Conservation (phyloP, 805 yeast species). For the Crinitomyces ghanaensis region DNA sequence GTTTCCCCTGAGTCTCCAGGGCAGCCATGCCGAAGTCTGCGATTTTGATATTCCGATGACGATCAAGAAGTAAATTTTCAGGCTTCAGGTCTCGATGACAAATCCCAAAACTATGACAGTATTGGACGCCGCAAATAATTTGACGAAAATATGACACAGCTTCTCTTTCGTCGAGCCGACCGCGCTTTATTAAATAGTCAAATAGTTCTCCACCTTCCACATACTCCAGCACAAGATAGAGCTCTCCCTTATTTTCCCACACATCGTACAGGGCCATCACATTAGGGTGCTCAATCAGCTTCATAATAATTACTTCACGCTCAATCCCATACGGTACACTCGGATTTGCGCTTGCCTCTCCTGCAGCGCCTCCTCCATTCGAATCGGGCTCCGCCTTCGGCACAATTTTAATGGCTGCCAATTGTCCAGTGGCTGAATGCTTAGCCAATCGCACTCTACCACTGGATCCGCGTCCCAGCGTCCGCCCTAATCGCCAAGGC, state of each 20-base stretch:
- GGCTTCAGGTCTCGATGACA: slow-evolving; percentile 85
- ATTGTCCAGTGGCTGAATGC: slow-evolving; percentile 69
- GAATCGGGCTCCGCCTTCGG: slow-evolving; percentile 39
- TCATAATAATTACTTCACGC: slow-evolving; percentile 95
- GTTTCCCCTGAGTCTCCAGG: slow-evolving; percentile 64
- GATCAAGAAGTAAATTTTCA: slow-evolving; percentile 68
- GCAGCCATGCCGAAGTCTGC: slow-evolving; percentile 99
- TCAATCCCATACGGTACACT: slow-evolving; percentile 87
- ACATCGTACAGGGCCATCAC: slow-evolving; percentile 91
- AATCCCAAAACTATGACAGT: slow-evolving; percentile 76
- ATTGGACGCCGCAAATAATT: slow-evolving; percentile 69
- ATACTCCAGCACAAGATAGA: slow-evolving; percentile 80
- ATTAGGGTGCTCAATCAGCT: slow-evolving; percentile 84
- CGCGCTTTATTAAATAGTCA: slow-evolving; percentile 80
- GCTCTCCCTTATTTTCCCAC: slow-evolving; percentile 92
- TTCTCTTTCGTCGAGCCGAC: slow-evolving; percentile 78
- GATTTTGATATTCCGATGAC: slow-evolving; percentile 78
- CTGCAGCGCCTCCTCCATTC: neutral
- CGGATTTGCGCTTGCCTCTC: slow-evolving; percentile 11
- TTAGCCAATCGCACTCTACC: slow-evolving; percentile 91
- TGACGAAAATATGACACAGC: slow-evolving; percentile 85
- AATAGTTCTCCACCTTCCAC: slow-evolving; percentile 96
- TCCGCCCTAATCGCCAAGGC: slow-evolving; percentile 93
- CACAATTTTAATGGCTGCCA: slow-evolving; percentile 94
- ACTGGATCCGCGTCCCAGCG: slow-evolving; percentile 92